A percentile compares a stretch with the other conserved stretches of the same genome.
These are phyloP conservation scores for Quillaja saponaria DNA, from an alignment of 306 rosid species.

Conservation along the genomic window DNA sequence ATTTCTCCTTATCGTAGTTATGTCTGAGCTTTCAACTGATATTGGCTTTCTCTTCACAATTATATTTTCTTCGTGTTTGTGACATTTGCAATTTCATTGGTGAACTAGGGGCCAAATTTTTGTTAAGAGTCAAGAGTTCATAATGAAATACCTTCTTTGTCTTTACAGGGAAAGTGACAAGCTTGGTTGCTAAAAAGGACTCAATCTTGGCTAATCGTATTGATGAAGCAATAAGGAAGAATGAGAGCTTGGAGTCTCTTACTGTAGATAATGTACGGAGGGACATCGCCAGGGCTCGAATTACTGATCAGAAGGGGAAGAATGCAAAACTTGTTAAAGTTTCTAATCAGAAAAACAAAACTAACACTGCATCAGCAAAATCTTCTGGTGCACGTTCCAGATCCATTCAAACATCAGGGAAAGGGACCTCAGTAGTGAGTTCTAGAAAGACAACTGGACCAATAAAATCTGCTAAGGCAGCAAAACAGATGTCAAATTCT, in stretches of 20 bases:
- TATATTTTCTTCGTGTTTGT: background rate
- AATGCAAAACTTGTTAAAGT: conserved; percentile 40
- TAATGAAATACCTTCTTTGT: conserved; percentile 8
- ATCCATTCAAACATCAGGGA: too few relatives aligned
- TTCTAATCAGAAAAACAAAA: conserved; percentile 42
- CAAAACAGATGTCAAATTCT: conserved; percentile 34
- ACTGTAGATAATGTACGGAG: conserved; percentile 62
- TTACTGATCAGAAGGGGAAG: conserved; percentile 57
- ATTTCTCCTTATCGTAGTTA: background rate
- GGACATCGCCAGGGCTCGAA: conserved; percentile 60
- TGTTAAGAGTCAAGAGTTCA: background rate
- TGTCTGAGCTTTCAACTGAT: conserved; percentile 16
- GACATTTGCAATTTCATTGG: background rate
- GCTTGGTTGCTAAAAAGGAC: conserved; percentile 80
- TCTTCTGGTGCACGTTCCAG: conserved; percentile 28
- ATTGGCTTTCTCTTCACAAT: conserved; percentile 4
- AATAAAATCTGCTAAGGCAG: conserved; percentile 39
- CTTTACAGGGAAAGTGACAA: conserved; percentile 86
- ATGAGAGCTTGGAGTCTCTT: conserved; percentile 87
- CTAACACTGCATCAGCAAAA: too few relatives aligned
- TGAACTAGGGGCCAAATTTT: conserved; percentile 1
- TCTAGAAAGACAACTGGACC: conserved; percentile 38
- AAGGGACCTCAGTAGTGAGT: conserved; percentile 28
- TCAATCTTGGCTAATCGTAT: conserved; percentile 58
- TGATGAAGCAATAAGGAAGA: conserved; percentile 90